These are phyloP conservation scores for Plasmodium malariae DNA, from an alignment of 169 alveolate species.

Conservation along the genomic window DNA sequence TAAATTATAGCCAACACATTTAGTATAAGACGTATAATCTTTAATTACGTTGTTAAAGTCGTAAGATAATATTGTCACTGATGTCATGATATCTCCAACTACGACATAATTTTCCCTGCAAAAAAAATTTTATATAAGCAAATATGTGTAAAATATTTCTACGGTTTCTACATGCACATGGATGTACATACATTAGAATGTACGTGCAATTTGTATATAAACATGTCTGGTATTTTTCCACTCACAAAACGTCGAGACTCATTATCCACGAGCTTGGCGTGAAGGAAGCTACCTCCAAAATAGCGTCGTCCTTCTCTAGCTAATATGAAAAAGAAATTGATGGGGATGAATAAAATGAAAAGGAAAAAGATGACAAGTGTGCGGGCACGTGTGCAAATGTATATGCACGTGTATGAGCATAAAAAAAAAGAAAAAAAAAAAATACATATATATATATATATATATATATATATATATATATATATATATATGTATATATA, in stretches of 20 bases:
- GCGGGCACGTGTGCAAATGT: no score
- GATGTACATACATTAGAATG: not conserved
- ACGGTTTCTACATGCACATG: not conserved
- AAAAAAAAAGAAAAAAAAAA: not conserved
- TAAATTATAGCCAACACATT: no score
- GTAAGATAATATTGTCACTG: conserved; percentile 63
- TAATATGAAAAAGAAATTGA: not conserved
- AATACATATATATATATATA: no score
- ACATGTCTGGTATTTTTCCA: not conserved
- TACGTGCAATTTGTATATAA: not conserved
- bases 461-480: no score
- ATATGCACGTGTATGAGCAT: not conserved
- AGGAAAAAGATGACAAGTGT: not conserved
- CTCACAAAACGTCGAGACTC: conserved; percentile 73
- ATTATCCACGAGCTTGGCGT: conserved; percentile 76
- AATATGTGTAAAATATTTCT: no score
- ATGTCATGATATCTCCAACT: conserved; percentile 77
- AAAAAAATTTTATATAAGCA: not conserved
- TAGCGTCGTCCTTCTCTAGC: conserved; percentile 23
- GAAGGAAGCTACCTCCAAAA: conserved; percentile 63
- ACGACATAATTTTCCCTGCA: conserved; percentile 49
- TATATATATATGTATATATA: no score
- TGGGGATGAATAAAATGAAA: not conserved
- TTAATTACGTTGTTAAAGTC: conserved; percentile 58
- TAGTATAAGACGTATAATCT: no score